phyloP scores from a whole-genome alignment of 371 early-diverging fungal species.

The Basidiobolus meristosporus region DNA sequence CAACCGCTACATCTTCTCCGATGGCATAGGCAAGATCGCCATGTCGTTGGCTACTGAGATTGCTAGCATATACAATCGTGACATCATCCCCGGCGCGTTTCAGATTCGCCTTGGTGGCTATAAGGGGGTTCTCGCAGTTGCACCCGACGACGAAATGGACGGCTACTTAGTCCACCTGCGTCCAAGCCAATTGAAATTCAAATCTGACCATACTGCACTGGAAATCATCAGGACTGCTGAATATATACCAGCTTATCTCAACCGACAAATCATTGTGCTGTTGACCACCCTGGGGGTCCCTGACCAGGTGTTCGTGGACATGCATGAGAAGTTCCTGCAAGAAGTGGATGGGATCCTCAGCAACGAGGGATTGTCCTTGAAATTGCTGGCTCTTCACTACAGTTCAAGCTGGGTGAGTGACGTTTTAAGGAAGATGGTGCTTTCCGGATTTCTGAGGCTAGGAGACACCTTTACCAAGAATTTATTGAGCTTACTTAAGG shows the following conservation, averaged over 20 bases:
- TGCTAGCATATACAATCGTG: constrained; percentile 20
- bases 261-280: constrained; percentile 51
- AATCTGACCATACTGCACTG: constrained; percentile 27
- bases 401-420: constrained; percentile 31
- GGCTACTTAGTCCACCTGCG: constrained; percentile 23
- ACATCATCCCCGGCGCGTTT: constrained; percentile 36
- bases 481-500: constrained; percentile 24
- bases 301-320: constrained; percentile 23
- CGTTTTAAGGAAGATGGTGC: constrained; percentile 25
- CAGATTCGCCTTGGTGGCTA: constrained; percentile 73
- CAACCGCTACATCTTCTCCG: constrained; percentile 48
- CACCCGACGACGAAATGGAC: constrained; percentile 1
- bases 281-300: constrained; percentile 41
- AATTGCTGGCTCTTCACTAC: constrained; percentile 18
- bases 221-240: constrained; percentile 39
- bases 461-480: constrained; percentile 33
- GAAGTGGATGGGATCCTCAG: constrained; percentile 20
- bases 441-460: constrained; percentile 27
- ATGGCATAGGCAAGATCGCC: constrained; percentile 65
- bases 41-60: constrained; percentile 22
- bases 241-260: constrained; percentile 38
- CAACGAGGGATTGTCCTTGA: constrained; percentile 18
- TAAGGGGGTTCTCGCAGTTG: constrained; percentile 30
- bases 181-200: constrained; percentile 50
- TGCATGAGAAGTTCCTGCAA: constrained; percentile 21